A percentile compares a stretch with the other conserved stretches of the same genome.
These are phyloP conservation scores for Pulveroboletus sp. DNA, from an alignment of 768 basidiomycete species.

Conservation along the genomic window DNA sequence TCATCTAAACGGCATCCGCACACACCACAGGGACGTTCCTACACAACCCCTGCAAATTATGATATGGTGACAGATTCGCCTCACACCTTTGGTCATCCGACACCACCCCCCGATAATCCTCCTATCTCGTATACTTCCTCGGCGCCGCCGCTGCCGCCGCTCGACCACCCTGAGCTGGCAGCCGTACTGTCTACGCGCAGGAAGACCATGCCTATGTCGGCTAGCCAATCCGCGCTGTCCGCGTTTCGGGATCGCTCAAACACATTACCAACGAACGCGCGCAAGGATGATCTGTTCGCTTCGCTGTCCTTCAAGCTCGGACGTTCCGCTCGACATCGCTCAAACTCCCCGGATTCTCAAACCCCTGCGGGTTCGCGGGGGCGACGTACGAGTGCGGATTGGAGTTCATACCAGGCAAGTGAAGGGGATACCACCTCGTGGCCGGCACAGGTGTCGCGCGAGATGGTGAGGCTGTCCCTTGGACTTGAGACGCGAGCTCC, in stretches of 20 bases:
- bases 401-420: slow-evolving; percentile 48
- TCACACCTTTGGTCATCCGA: slow-evolving; percentile 39
- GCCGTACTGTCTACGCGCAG: slow-evolving; percentile 20
- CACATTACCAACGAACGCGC: slow-evolving; percentile 18
- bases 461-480: slow-evolving; percentile 50
- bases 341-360: slow-evolving; percentile 26
- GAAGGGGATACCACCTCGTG: slow-evolving; percentile 36
- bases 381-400: slow-evolving; percentile 56
- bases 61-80: slow-evolving; percentile 34
- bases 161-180: slow-evolving; percentile 39
- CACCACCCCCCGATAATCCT: slow-evolving; percentile 28
- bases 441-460: slow-evolving; percentile 56
- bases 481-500: slow-evolving; percentile 6
- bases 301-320: slow-evolving; percentile 26
- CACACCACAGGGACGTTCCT: slow-evolving; percentile 25
- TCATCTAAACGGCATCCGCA: slow-evolving; percentile 24
- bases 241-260: slow-evolving; percentile 22
- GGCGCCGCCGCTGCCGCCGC: slow-evolving; percentile 54
- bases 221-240: slow-evolving; percentile 2
- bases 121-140: slow-evolving; percentile 32
- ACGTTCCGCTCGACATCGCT: slow-evolving; percentile 25
- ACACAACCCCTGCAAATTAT: slow-evolving; percentile 27
- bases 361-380: slow-evolving; percentile 37
- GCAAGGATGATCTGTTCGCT: slow-evolving; percentile 19
- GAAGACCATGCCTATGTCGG: slow-evolving; percentile 10